Conservation (phyloP, 1,284 basidiomycete genomes). For the Grifola frondosa region DNA sequence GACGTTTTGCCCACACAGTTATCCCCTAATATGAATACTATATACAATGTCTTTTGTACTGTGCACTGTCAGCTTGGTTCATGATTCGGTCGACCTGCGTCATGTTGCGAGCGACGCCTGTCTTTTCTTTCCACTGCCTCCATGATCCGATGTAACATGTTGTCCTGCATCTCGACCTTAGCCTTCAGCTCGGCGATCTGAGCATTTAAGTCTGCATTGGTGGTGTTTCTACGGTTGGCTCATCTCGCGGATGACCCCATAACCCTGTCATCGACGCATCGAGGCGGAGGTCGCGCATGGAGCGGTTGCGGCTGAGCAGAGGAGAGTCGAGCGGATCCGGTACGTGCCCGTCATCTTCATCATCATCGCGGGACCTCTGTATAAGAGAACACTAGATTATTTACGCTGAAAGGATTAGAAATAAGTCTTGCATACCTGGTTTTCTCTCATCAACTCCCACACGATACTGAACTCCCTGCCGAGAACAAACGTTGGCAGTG, state of each 20-base stretch:
- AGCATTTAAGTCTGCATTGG: conserved; percentile 47
- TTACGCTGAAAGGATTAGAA: background rate
- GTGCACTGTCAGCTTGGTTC: too few species aligned
- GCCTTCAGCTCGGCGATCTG: conserved; percentile 58
- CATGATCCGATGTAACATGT: conserved; percentile 47
- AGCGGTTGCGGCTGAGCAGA: conserved; percentile 16
- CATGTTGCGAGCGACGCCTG: too few species aligned
- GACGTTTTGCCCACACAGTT: too few species aligned
- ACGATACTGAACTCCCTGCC: conserved; percentile 86
- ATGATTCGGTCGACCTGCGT: too few species aligned
- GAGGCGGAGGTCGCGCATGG: conserved; percentile 7
- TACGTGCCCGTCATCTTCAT: conserved; percentile 15
- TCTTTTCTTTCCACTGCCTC: conserved; percentile 36
- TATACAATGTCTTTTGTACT: too few species aligned
- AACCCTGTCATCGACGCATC: conserved; percentile 14
- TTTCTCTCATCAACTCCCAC: conserved; percentile 76
- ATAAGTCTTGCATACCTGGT: conserved; percentile 35
- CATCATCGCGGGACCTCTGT: conserved; percentile 11
- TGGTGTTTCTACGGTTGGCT: conserved; percentile 16
- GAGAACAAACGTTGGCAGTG: conserved; percentile 84
- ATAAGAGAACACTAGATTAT: conserved; percentile 4
- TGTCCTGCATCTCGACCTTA: conserved; percentile 55
- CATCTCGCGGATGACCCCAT: conserved; percentile 24
- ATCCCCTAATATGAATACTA: too few species aligned
- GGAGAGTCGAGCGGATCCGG: conserved; percentile 23